Evolutionary conservation across 2,329 filamentous ascomycete species (phyloP), one percentile per base, ranked within the genome.

Genomic region (Hypoxylon sp.): DNA sequence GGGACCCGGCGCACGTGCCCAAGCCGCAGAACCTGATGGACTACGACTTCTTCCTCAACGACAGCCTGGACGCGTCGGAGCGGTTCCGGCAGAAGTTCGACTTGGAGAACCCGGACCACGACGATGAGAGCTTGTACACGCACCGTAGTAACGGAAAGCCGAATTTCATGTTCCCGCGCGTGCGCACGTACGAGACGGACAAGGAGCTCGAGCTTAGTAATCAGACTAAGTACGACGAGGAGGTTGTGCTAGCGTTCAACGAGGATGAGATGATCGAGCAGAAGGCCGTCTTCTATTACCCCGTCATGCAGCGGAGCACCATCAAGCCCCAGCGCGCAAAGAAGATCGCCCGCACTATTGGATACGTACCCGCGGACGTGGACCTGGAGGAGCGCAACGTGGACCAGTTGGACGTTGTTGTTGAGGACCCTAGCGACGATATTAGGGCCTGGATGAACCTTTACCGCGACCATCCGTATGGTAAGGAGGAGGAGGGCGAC

Each of bases 201-300:
- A 82, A 87, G 67, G 86, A 90, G 77, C 82, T 83, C 39, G 85
- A 89, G 77, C 81, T 87, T 50, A 83, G 86, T 70, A 84, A 88
- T 74, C 77, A 83, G 42, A 86, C 84, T 59, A 91, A 91, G 79
- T 91, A 90, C 77, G 83, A 86, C 70, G 85, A 91, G 68, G 89
- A 92, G 78, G 81, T 91, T 35, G 83, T 90, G 63, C 79, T 92
- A 29, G 84, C 87, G 2, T 85, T 86, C 74, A 84, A 88, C 72
- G 85, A 88, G 68, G 85, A 86, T 68, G 84, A 75, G 19, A 75
- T 73, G 50, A 67, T 80, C 53, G 77, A 80, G 54, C 84, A 87
- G 70, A 88, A 87, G 77, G 89, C 85, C 5, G 87, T 86, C 11
- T 91, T 90, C 78, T 92, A 91, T 79, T 92, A 91, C 73, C 90